Conservation (phyloP, 257 asterid species). For the Pogostemon cablin region DNA sequence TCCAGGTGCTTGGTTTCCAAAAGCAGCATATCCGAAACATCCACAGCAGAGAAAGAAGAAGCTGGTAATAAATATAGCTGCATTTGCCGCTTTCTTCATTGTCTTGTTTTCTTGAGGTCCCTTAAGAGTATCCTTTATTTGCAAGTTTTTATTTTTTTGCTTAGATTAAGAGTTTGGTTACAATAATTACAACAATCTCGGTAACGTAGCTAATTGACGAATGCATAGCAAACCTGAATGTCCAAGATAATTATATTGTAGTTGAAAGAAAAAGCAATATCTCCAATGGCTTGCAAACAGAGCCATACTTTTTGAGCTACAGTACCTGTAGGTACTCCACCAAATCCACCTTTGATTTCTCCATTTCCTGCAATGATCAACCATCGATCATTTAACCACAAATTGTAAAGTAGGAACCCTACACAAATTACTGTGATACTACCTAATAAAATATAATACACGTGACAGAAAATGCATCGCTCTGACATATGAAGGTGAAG, state of each 20-base stretch:
- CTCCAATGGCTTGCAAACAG: constrained; percentile 53
- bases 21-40: constrained; percentile 77
- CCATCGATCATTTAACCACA: background rate
- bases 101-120: constrained; percentile 53
- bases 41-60: constrained; percentile 71
- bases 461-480: background rate
- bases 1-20: constrained; percentile 64
- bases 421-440: background rate
- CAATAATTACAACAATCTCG: background rate
- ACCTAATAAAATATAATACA: background rate
- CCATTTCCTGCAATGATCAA: constrained; percentile 42
- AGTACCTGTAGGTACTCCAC: constrained; percentile 37
- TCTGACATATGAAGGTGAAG: background rate
- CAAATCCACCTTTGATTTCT: constrained; percentile 40
- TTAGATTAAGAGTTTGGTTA: constrained; percentile 2
- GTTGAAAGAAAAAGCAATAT: constrained; percentile 59
- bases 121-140: constrained; percentile 61
- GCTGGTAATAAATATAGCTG: constrained; percentile 52
- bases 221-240: constrained; percentile 44
- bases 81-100: constrained; percentile 57
- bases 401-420: background rate
- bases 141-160: constrained; percentile 21
- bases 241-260: constrained; percentile 57
- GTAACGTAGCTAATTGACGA: background rate
- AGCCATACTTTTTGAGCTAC: constrained; percentile 48